phyloP scores from a whole-genome alignment of 2,329 filamentous ascomycete species.

The Aciculosporium take region DNA sequence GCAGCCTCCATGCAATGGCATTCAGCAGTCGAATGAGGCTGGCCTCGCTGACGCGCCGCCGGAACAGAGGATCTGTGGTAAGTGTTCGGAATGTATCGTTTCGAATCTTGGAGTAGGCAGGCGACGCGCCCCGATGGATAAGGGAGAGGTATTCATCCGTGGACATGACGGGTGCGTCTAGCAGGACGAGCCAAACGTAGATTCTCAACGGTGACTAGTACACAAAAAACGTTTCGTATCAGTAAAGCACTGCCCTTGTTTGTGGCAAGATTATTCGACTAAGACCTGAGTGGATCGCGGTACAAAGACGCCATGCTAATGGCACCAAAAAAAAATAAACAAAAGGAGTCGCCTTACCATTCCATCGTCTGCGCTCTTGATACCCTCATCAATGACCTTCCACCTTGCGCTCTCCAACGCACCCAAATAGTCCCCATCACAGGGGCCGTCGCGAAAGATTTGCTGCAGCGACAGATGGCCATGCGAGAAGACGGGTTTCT shows the following conservation, averaged over 20 bases:
- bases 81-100: conserved; percentile 97
- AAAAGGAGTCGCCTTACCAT: conserved; percentile 41
- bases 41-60: conserved; percentile 86
- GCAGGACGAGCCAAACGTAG: conserved; percentile 89
- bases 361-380: conserved; percentile 65
- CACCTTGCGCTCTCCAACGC: conserved; percentile 57
- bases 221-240: background rate
- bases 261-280: background rate
- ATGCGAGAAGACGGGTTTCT: conserved; percentile 34
- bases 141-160: conserved; percentile 83
- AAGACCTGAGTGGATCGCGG: too few relatives aligned
- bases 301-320: background rate
- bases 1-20: conserved; percentile 83
- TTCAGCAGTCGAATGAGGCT: conserved; percentile 89
- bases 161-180: conserved; percentile 70
- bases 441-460: conserved; percentile 67
- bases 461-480: conserved; percentile 53
- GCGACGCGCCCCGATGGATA: conserved; percentile 84
- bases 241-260: background rate
- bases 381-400: conserved; percentile 60
- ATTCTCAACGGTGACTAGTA: conserved; percentile 75
- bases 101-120: conserved; percentile 91
- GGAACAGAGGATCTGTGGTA: conserved; percentile 93
- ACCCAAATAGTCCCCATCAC: conserved; percentile 50
- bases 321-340: background rate